A percentile compares a stretch with the other conserved stretches of the same genome.
Conservation (phyloP, 352 stramenopile genomes). For the Thalassiosira sp. region DNA sequence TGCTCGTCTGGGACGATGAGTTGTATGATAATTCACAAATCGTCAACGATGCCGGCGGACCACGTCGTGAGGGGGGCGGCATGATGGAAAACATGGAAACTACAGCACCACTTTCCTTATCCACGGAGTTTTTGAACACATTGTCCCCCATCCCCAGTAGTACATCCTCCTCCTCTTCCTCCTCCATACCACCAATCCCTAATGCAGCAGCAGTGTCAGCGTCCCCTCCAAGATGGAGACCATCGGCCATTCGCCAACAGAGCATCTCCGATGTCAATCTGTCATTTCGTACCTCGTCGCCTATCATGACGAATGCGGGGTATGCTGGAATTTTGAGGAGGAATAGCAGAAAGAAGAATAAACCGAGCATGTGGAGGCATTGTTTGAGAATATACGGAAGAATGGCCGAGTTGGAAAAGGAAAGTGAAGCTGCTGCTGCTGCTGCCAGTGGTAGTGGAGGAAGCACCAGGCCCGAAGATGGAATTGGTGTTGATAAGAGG, state of each 20-base stretch:
- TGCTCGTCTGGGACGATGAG: conserved; percentile 63
- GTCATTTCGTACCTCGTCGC: conserved; percentile 65
- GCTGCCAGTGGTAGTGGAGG: too few relatives aligned
- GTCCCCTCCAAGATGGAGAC: conserved; percentile 22
- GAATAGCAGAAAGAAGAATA: conserved; percentile 77
- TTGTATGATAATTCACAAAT: conserved; percentile 37
- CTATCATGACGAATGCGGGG: conserved; percentile 76
- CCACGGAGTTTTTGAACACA: too few relatives aligned
- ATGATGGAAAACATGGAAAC: not conserved
- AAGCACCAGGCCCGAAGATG: not conserved
- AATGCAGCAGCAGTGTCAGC: not conserved
- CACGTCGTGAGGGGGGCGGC: not conserved
- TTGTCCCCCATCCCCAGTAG: too few relatives aligned
- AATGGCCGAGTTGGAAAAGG: conserved; percentile 63
- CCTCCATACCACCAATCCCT: not conserved
- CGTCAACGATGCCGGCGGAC: conserved; percentile 46
- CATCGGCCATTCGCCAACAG: conserved; percentile 26
- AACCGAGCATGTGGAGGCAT: conserved; percentile 73
- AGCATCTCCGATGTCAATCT: conserved; percentile 71
- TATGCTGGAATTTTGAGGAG: conserved; percentile 72
- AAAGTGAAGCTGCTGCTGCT: not conserved
- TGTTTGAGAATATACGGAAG: conserved; percentile 69
- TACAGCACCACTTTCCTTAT: not conserved
- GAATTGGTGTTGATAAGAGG: too few relatives aligned
- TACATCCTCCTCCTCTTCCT: conserved; percentile 1